Conservation (phyloP, 352 stramenopile genomes). For the Globisporangium ultimum region DNA sequence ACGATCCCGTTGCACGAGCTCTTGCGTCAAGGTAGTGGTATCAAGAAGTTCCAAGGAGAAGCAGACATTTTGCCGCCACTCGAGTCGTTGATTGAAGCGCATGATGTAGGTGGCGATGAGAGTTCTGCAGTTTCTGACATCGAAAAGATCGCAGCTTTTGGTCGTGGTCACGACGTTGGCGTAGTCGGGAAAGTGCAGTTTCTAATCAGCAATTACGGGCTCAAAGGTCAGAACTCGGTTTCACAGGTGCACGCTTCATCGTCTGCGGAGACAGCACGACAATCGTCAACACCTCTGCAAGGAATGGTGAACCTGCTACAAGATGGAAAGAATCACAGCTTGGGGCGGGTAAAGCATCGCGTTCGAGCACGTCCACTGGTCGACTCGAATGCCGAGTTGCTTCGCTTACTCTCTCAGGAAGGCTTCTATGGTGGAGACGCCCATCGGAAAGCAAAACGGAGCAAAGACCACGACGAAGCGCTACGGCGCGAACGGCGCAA, state of each 20-base stretch:
- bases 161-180: no score
- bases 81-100: neutral
- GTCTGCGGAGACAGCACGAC: neutral
- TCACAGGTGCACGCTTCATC: constrained; percentile 5
- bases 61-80: constrained; percentile 47
- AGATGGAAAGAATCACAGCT: neutral
- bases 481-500: constrained; percentile 12
- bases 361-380: constrained; percentile 72
- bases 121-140: constrained; percentile 4
- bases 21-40: constrained; percentile 83
- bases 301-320: neutral
- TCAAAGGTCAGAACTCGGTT: constrained; percentile 41
- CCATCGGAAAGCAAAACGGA: neutral
- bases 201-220: constrained; percentile 86
- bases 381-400: constrained; percentile 70
- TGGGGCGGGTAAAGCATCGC: constrained; percentile 45
- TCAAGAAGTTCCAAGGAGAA: constrained; percentile 90
- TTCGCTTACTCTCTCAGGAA: constrained; percentile 52
- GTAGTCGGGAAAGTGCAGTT: constrained; percentile 74
- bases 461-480: neutral
- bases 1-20: constrained; percentile 84
- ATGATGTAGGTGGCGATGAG: neutral
- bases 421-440: constrained; percentile 43
- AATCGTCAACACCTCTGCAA: neutral
- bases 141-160: neutral